A percentile compares a stretch with the other conserved stretches of the same genome.
Evolutionary conservation across 768 basidiomycete species (phyloP).

Genomic region (Coprinellus micaceus): DNA sequence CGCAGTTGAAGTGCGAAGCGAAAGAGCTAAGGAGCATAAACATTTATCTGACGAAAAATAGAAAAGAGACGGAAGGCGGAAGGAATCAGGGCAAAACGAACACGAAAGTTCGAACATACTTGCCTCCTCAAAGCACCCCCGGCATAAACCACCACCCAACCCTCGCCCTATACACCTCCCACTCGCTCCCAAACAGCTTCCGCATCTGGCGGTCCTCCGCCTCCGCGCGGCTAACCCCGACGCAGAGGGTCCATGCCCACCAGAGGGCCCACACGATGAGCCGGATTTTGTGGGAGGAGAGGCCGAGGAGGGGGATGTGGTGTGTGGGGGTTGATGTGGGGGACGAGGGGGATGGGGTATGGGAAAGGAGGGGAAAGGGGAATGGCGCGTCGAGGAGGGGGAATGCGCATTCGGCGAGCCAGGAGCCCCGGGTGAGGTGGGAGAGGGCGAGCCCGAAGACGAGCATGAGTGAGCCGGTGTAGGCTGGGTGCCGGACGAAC

Average conservation of each 20-base stretch:
- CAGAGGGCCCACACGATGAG: slow-evolving; percentile 35
- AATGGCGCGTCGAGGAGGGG: too few species aligned
- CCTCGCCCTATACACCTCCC: slow-evolving; percentile 43
- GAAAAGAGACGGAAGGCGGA: too few species aligned
- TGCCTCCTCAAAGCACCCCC: slow-evolving; percentile 28
- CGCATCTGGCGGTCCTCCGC: slow-evolving; percentile 51
- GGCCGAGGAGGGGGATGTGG: too few species aligned
- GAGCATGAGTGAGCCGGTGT: slow-evolving; percentile 50
- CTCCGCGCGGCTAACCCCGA: slow-evolving; percentile 43
- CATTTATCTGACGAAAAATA: too few species aligned
- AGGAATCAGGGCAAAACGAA: too few species aligned
- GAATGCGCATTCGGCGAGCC: slow-evolving; percentile 45
- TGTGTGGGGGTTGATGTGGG: too few species aligned
- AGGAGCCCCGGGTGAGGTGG: slow-evolving; percentile 44
- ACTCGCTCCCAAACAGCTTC: slow-evolving; percentile 42
- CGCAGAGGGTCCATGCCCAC: slow-evolving; percentile 50
- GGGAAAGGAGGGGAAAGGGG: too few species aligned
- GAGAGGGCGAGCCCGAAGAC: slow-evolving; percentile 44
- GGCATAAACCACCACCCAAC: slow-evolving; percentile 51
- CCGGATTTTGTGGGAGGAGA: too few species aligned
- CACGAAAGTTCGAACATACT: too few species aligned
- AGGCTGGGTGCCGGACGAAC: slow-evolving; percentile 54
- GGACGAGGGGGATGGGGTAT: too few species aligned
- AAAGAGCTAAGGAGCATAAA: too few species aligned
- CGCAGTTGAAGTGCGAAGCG: too few species aligned